Evolutionary conservation across 352 stramenopile genomes (phyloP), one percentile per base, ranked within the genome.

Genomic region (Elongisporangium prolatum): DNA sequence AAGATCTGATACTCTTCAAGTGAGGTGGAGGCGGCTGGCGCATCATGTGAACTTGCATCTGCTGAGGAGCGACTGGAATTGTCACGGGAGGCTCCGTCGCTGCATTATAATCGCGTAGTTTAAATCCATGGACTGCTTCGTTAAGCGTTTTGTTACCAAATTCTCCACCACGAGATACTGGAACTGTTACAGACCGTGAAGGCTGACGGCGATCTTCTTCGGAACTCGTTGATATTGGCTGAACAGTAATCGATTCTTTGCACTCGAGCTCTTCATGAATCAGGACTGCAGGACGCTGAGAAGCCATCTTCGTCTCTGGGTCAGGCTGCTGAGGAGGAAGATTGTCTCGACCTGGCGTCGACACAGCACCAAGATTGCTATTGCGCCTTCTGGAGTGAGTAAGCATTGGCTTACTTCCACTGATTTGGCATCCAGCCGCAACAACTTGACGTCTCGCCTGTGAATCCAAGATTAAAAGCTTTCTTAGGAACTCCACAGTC

Each of bases 121-220:
- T 70, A 47, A 88, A 89, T 16, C 51, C 62, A 16, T 76, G 54
- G 28, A 89, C 75, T 2, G 83, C 78, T 64, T 92, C 76, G 6
- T 75, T 64, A 14, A 89, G 67, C 14, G 74, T 84, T 62, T 77
- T 83, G 53, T 88, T 88, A 3, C 59, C 69, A 54, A 92, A 90
- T n/a, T 92, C 72, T 20, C 74, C 82, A 50, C 65, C 76, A 1
- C 82, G 77, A 50, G 69, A 21, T 24, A 63, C 49, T 1, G 64
- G 28, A 57, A 20, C 11, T 37, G 52, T 25, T 14, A 60, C 7
- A 52, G 28, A 1, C 50, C 50, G 34, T 25, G 21, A 1, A 5
- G 18, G 0, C 16, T 56, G 28, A 2, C 37, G 14, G 11, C 1
- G 34, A 17, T 44, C 11, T 3, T 44, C 34, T 17, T 44, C 34